Evolutionary conservation across 1,139 yeast species (phyloP), one percentile per base, ranked within the genome.

Genomic region (Geotrichum carabidarum): DNA sequence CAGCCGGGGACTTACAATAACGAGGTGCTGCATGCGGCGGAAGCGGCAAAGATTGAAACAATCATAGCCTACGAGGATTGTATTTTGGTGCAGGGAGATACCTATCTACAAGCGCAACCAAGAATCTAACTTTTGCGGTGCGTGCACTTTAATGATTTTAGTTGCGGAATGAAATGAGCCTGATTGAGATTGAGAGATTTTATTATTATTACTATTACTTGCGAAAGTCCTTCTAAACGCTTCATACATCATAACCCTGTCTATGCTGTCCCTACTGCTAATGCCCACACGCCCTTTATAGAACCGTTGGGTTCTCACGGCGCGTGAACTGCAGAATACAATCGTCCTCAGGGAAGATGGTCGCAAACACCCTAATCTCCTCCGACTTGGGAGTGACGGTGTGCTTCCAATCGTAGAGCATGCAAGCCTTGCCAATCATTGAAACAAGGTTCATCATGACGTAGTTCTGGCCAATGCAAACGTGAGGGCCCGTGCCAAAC

Each of bases 311-410:
- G 38, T 53, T 48, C 46, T 62, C 63, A 47, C 74, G 67, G 59
- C 60, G 57, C 55, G 78, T 77, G 78, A 91, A 91, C 65, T 83
- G 77, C 70, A 93, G 74, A 64, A 88, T 81, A 69, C 95, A 82
- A 70, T 91, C 96, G 73, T 93, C 99, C 71, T 88, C 83, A 37
- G 99, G 99, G 86, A 93, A 93, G 68, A 93, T 90, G 32, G 99
- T 93, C 38, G 99, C 99, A 71, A 93, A 93, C 42, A 93, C 98
- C 68, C 90, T 88, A 66, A 93, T 89, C 67, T 89, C 84, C 74
- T 93, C 99, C 60, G 94, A 84, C 65, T 83, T 75, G 45, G 83
- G 85, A 30, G 99, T 93, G 55, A 84, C 81, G 64, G 83, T 81
- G 70, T 93, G 99, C 58, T 79, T 73, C 74, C 93, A 81, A 70